Percentiles rank a stretch among this genome's conserved stretches.
Conservation (phyloP, 495 filamentous ascomycete genomes). For the Talaromyces ruber region DNA sequence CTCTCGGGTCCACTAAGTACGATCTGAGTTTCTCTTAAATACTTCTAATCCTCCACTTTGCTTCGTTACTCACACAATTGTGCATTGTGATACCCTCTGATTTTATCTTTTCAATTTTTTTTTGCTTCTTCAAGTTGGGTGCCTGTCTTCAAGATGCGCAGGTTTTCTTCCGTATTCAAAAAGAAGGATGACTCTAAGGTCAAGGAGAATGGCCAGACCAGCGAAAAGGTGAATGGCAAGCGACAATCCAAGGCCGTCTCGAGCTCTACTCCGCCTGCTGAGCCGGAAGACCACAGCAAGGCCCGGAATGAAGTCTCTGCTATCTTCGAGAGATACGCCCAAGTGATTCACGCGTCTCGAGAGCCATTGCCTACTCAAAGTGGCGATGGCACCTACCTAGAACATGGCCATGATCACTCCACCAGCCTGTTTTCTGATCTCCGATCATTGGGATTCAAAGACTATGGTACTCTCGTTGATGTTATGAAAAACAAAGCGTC, state of each 20-base stretch:
- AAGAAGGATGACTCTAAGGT: slow-evolving; percentile 34
- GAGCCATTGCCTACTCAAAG: slow-evolving; percentile 59
- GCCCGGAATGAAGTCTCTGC: slow-evolving; percentile 31
- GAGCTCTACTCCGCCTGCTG: slow-evolving; percentile 12
- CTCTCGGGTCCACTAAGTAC: neutral
- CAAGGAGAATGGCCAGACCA: slow-evolving; percentile 23
- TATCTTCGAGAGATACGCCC: slow-evolving; percentile 52
- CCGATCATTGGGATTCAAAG: slow-evolving; percentile 50
- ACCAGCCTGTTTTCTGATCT: slow-evolving; percentile 57
- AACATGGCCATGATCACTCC: slow-evolving; percentile 33
- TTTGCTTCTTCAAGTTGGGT: neutral
- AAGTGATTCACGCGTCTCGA: slow-evolving; percentile 55
- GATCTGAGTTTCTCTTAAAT: neutral
- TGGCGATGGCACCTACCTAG: slow-evolving; percentile 50
- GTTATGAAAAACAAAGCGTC: slow-evolving; percentile 41
- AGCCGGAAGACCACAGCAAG: slow-evolving; percentile 25
- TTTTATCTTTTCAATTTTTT: slow-evolving; percentile 2
- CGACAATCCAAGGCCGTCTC: slow-evolving; percentile 26
- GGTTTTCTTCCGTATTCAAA: slow-evolving; percentile 44
- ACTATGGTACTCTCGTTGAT: slow-evolving; percentile 46
- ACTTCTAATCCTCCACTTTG: neutral
- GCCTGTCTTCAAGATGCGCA: slow-evolving; percentile 24
- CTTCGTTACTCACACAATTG: neutral
- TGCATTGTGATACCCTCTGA: neutral
- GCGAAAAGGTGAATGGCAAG: slow-evolving; percentile 19